phyloP scores from a whole-genome alignment of 345 rosid species.

The Melaleuca alternifolia region DNA sequence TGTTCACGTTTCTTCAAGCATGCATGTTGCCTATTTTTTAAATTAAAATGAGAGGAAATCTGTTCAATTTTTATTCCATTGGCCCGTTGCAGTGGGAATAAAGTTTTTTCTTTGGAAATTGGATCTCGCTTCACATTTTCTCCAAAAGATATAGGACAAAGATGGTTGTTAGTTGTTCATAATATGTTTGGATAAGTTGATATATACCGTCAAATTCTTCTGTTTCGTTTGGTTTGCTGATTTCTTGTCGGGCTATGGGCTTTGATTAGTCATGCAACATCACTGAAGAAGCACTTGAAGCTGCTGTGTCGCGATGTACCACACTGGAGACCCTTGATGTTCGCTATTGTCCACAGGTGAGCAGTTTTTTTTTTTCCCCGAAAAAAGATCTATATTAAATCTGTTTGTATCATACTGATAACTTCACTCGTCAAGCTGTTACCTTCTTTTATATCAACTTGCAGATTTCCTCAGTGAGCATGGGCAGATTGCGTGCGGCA shows the following conservation, averaged over 20 bases:
- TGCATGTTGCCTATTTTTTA: not conserved
- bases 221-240: not conserved
- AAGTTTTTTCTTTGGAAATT: not conserved
- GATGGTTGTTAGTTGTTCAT: not conserved
- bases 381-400: not conserved
- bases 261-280: conserved; percentile 60
- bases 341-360: conserved; percentile 88
- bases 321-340: conserved; percentile 92
- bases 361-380: not conserved
- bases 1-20: not conserved
- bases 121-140: not conserved
- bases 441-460: not conserved
- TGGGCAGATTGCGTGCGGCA: conserved; percentile 50
- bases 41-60: not conserved
- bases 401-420: not conserved
- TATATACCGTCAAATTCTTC: not conserved
- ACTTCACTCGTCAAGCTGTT: not conserved
- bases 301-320: conserved; percentile 64
- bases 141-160: not conserved
- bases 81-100: not conserved
- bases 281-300: conserved; percentile 62
- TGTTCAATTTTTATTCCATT: not conserved
- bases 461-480: conserved; percentile 62
- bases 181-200: not conserved
- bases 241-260: not conserved